phyloP scores from a whole-genome alignment of 1,284 basidiomycete genomes.

The Porphyrellus sp. region DNA sequence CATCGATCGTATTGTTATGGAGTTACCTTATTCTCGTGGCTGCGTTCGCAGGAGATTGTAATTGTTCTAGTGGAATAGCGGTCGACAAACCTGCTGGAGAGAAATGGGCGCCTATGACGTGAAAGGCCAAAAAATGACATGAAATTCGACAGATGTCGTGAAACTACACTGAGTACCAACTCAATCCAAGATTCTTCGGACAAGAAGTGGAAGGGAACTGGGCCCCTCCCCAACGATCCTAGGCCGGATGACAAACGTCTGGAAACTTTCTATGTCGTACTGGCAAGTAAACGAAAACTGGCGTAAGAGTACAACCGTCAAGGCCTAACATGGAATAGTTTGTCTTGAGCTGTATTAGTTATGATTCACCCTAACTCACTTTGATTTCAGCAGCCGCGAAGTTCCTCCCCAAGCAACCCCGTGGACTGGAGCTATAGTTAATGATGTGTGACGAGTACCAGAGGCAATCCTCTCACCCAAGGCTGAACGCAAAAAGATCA shows the following conservation, averaged over 20 bases:
- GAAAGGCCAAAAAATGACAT: conserved; percentile 1
- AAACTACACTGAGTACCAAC: not conserved
- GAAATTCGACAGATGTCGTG: not conserved
- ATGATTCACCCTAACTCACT: conserved; percentile 35
- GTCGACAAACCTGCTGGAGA: too few species aligned
- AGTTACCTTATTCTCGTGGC: not conserved
- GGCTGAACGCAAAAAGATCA: conserved; percentile 54
- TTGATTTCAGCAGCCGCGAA: conserved; percentile 58
- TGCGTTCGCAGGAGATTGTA: not conserved
- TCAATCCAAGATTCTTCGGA: conserved; percentile 36
- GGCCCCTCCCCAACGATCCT: conserved; percentile 47
- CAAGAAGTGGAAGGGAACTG: conserved; percentile 52
- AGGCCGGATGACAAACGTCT: conserved; percentile 61
- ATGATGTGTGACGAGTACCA: not conserved
- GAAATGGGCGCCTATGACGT: too few species aligned
- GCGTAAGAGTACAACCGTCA: conserved; percentile 46
- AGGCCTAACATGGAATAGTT: conserved; percentile 33
- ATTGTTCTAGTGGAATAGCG: too few species aligned
- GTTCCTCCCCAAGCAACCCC: conserved; percentile 52
- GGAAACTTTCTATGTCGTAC: conserved; percentile 53
- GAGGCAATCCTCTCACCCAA: conserved; percentile 41
- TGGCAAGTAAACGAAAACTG: conserved; percentile 50
- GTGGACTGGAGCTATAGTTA: conserved; percentile 41
- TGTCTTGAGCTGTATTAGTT: too few species aligned
- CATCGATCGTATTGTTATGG: too few species aligned